Evolutionary conservation across 768 basidiomycete species (phyloP).

Genomic region (Lactifluus piperatus): DNA sequence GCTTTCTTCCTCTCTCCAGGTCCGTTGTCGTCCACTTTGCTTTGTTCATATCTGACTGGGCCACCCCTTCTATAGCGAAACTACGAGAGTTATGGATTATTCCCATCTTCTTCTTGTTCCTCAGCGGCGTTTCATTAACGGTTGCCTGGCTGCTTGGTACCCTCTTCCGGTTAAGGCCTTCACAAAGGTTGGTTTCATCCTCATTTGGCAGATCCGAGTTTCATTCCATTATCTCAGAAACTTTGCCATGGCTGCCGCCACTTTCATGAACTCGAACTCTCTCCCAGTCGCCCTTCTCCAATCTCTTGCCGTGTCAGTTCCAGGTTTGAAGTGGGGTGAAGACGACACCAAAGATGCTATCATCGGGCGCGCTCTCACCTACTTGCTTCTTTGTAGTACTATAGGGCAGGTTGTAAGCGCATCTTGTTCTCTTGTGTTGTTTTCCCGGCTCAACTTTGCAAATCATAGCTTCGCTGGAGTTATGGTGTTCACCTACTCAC

Average conservation of each 20-base stretch:
- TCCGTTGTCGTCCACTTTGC: constrained; percentile 22
- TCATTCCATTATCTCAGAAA: constrained; percentile 35
- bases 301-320: constrained; percentile 75
- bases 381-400: constrained; percentile 88
- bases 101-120: constrained; percentile 74
- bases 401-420: constrained; percentile 84
- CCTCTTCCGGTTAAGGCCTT: constrained; percentile 56
- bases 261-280: constrained; percentile 94
- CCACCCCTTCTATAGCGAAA: constrained; percentile 41
- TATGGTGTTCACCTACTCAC: constrained; percentile 81
- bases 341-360: constrained; percentile 82
- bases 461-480: constrained; percentile 75
- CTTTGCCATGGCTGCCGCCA: constrained; percentile 73
- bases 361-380: constrained; percentile 85
- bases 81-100: constrained; percentile 78
- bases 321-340: constrained; percentile 69
- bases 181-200: constrained; percentile 55
- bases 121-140: constrained; percentile 62
- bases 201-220: too few relatives aligned
- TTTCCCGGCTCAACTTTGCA: not conserved
- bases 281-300: constrained; percentile 94
- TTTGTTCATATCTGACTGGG: not conserved
- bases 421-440: not conserved
- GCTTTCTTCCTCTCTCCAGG: constrained; percentile 79
- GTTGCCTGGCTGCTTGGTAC: constrained; percentile 57